Conservation (phyloP, 805 yeast genomes). For the Ogataea degrootiae region DNA sequence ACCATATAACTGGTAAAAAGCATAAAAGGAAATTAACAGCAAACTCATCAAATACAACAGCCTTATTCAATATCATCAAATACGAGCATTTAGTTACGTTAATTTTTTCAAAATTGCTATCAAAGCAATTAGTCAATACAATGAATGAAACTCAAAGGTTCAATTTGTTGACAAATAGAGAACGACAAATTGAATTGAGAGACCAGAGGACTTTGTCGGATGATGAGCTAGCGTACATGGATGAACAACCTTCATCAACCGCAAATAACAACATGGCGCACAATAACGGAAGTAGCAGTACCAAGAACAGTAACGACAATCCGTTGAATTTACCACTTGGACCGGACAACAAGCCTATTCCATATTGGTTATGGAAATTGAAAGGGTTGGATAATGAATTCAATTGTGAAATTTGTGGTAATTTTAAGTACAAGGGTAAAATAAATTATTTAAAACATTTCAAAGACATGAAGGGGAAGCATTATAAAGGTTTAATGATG, state of each 20-base stretch:
- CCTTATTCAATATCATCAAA: conserved; percentile 1
- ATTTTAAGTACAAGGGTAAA: conserved; percentile 67
- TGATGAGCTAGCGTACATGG: conserved; percentile 23
- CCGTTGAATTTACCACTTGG: conserved; percentile 72
- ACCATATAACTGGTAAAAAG: conserved; percentile 70
- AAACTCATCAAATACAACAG: conserved; percentile 3
- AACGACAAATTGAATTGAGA: conserved; percentile 51
- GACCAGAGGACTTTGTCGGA: conserved; percentile 30
- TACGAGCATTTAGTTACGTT: conserved; percentile 35
- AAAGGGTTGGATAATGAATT: conserved; percentile 76
- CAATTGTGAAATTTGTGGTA: conserved; percentile 85
- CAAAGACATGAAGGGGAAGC: conserved; percentile 46
- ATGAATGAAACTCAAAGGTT: conserved; percentile 59
- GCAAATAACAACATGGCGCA: conserved; percentile 18
- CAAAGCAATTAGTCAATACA: conserved; percentile 43
- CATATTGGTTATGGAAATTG: conserved; percentile 86
- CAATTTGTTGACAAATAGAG: conserved; percentile 66
- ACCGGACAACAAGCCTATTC: conserved; percentile 87
- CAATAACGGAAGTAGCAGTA: conserved; percentile 26
- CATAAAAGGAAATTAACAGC: conserved; percentile 49
- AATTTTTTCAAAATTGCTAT: conserved; percentile 34
- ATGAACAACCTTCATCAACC: conserved; percentile 21
- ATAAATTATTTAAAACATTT: conserved; percentile 72
- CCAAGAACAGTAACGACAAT: conserved; percentile 33
- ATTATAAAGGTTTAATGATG: conserved; percentile 66